A percentile compares a stretch with the other conserved stretches of the same genome.
Evolutionary conservation across 192 early-diverging fungal species (phyloP).

Genomic region (Podila minutissima): DNA sequence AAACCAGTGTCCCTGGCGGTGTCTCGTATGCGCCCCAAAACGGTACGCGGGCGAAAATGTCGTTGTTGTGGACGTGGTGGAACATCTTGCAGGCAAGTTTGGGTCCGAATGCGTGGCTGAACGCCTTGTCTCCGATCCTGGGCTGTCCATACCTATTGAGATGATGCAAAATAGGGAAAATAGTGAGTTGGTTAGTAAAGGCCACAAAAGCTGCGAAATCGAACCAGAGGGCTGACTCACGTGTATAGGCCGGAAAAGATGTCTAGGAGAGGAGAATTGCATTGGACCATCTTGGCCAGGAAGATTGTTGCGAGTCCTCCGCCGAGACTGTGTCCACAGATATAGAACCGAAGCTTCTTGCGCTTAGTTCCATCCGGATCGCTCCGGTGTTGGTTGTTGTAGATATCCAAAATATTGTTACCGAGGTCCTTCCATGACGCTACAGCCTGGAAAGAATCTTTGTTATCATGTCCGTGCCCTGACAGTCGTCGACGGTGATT

Average conservation of each 20-base stretch:
- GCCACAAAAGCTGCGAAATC: too few species aligned
- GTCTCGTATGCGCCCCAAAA: slow-evolving; percentile 54
- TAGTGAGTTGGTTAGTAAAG: too few species aligned
- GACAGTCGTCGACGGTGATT: slow-evolving; percentile 23
- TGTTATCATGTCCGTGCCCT: slow-evolving; percentile 14
- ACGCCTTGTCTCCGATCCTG: slow-evolving; percentile 59
- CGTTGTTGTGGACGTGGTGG: slow-evolving; percentile 66
- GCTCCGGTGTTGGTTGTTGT: slow-evolving; percentile 36
- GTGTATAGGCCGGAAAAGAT: slow-evolving; percentile 65
- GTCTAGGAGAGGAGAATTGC: slow-evolving; percentile 55
- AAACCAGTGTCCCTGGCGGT: slow-evolving; percentile 66
- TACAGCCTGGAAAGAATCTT: slow-evolving; percentile 21
- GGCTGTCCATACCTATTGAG: slow-evolving; percentile 54
- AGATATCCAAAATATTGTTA: slow-evolving; percentile 46
- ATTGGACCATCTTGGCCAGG: slow-evolving; percentile 62
- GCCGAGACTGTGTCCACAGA: slow-evolving; percentile 65
- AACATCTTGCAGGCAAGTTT: slow-evolving; percentile 63
- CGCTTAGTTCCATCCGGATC: slow-evolving; percentile 35
- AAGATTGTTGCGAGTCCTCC: slow-evolving; percentile 62
- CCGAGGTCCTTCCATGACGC: slow-evolving; percentile 35
- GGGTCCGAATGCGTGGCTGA: slow-evolving; percentile 58
- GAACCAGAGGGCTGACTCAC: slow-evolving; percentile 5
- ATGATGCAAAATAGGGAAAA: neutral
- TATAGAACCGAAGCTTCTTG: slow-evolving; percentile 57
- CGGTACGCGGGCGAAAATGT: slow-evolving; percentile 48